Percentiles rank a stretch among this genome's conserved stretches.
phyloP scores from a whole-genome alignment of 2,329 filamentous ascomycete genomes.

The Colletotrichum trifolii region DNA sequence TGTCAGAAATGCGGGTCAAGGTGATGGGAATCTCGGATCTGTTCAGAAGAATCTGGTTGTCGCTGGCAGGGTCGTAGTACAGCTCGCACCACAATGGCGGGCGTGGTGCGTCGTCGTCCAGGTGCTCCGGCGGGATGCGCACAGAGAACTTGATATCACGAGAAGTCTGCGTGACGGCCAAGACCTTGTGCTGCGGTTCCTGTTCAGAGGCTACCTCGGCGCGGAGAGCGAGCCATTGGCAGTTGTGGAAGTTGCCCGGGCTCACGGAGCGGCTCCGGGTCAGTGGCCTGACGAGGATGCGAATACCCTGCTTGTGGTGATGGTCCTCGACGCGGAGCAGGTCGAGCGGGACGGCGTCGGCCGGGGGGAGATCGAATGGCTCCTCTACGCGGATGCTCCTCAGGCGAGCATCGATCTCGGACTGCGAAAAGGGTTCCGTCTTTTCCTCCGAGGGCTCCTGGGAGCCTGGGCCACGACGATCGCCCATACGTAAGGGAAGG shows the following conservation, averaged over 20 bases:
- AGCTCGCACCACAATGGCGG: slow-evolving; percentile 69
- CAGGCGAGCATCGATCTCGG: slow-evolving; percentile 64
- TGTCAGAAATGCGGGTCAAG: slow-evolving; percentile 58
- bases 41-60: slow-evolving; percentile 68
- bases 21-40: slow-evolving; percentile 65
- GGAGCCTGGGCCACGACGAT: slow-evolving; percentile 53
- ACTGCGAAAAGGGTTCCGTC: slow-evolving; percentile 69
- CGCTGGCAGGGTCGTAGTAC: slow-evolving; percentile 69
- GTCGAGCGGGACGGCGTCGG: slow-evolving; percentile 64
- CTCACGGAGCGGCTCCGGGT: slow-evolving; percentile 65
- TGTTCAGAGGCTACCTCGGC: slow-evolving; percentile 63
- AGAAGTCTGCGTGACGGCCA: slow-evolving; percentile 70
- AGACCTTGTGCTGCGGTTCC: slow-evolving; percentile 63
- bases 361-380: slow-evolving; percentile 48
- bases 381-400: slow-evolving; percentile 58
- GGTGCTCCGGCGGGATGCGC: slow-evolving; percentile 61
- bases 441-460: slow-evolving; percentile 59
- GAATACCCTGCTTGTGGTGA: slow-evolving; percentile 66
- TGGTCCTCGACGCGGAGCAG: slow-evolving; percentile 62
- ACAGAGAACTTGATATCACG: slow-evolving; percentile 71
- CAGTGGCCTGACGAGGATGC: slow-evolving; percentile 67
- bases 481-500: slow-evolving; percentile 53
- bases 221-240: slow-evolving; percentile 66
- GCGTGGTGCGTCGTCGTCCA: slow-evolving; percentile 53
- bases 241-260: slow-evolving; percentile 63